A percentile compares a stretch with the other conserved stretches of the same genome.
phyloP scores from a whole-genome alignment of 805 yeast species.

The Ogataea degrootiae region DNA sequence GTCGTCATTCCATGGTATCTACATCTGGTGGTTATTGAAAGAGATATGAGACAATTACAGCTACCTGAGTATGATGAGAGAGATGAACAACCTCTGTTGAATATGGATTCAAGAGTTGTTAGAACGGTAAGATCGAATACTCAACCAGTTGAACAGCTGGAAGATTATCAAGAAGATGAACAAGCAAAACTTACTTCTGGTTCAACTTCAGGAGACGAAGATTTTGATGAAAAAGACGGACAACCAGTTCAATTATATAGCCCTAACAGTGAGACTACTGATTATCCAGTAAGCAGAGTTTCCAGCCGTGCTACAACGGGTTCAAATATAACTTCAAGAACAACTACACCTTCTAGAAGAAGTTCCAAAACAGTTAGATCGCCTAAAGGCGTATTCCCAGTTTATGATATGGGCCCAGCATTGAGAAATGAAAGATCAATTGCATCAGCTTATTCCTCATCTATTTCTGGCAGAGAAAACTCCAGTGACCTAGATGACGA shows the following conservation, averaged over 20 bases:
- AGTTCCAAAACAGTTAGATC: conserved; percentile 33
- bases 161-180: background rate
- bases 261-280: background rate
- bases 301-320: background rate
- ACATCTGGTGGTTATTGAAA: conserved; percentile 67
- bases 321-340: background rate
- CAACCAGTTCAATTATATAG: conserved; percentile 1
- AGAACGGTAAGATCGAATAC: conserved; percentile 31
- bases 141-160: background rate
- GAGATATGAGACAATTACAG: conserved; percentile 55
- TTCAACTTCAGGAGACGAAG: background rate
- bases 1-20: conserved; percentile 65
- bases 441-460: conserved; percentile 35
- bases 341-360: conserved; percentile 1
- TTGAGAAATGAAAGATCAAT: conserved; percentile 51
- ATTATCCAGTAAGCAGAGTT: background rate
- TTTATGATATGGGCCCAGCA: conserved; percentile 71
- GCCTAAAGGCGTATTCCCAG: conserved; percentile 79
- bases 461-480: background rate
- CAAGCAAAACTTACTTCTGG: background rate
- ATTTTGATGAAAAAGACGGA: background rate
- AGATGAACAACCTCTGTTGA: conserved; percentile 78
- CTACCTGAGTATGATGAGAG: conserved; percentile 66
- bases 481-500: background rate
- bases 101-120: conserved; percentile 75